Evolutionary conservation across 129 eudicot genomes (phyloP).

Genomic region (Centaurea solstitialis): DNA sequence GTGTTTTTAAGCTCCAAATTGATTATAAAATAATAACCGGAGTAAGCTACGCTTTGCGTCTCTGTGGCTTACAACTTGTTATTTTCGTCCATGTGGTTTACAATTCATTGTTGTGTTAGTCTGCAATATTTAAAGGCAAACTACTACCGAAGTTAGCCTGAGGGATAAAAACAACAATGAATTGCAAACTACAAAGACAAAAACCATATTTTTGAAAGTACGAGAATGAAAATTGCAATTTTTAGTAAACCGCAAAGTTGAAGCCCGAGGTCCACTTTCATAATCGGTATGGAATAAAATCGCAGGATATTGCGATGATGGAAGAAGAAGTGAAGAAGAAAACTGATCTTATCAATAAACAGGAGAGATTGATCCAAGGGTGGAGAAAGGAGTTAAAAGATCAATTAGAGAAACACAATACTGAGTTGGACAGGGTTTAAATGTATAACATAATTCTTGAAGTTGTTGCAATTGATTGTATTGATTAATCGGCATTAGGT

Average conservation of each 20-base stretch:
- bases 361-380: constrained; percentile 77
- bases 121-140: neutral
- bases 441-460: neutral
- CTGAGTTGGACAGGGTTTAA: constrained; percentile 71
- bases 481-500: constrained; percentile 1
- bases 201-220: neutral
- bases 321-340: constrained; percentile 84
- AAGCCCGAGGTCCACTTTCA: neutral
- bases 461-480: neutral
- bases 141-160: neutral
- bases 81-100: neutral
- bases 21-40: neutral
- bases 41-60: neutral
- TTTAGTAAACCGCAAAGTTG: neutral
- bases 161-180: neutral
- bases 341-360: constrained; percentile 65
- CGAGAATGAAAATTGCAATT: neutral
- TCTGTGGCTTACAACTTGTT: neutral
- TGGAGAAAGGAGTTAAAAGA: constrained; percentile 84
- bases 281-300: neutral
- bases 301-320: constrained; percentile 84
- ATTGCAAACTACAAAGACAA: neutral
- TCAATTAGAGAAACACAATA: constrained; percentile 72
- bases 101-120: neutral
- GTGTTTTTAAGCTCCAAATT: neutral